Evolutionary conservation across 345 rosid genomes (phyloP), one percentile per base, ranked within the genome.

Genomic region (Adansonia digitata): DNA sequence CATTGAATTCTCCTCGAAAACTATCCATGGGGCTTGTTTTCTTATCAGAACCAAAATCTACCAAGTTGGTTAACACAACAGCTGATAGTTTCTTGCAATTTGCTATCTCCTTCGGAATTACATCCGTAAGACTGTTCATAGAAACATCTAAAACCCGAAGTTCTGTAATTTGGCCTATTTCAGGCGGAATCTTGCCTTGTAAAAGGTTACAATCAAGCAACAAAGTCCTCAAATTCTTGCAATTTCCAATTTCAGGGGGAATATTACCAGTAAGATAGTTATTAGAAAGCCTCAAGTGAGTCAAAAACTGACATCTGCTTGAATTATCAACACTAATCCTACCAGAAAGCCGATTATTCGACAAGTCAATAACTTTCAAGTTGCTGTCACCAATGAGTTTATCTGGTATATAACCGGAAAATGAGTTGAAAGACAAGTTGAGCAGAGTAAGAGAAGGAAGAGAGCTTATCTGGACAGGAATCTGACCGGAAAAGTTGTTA

Each of bases 81-180:
- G 79, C 84, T 22, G 88, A 81, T 60, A 89, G 68, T 43, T 86
- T 89, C 45, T 74, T 45, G 75, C 94, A 87, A 40, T 75, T 34
- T 0, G 79, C 84, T 40, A 89, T 69, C 81, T 87, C 91, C 69
- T 70, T 80, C 0, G 94, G 91, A 69, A 89, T 85, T 52, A 37
- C 65, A 35, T 77, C 88, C 8, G 86, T 81, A 61, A 89, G 85
- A 74, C 88, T 74, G 77, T 89, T 89, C 15, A 85, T 86, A 46
- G 94, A 89, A 75, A 89, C 84, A 81, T 89, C 94, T 15, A 89
- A 78, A 48, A 89, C 82, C 10, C 81, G 79, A 17, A 89, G 91
- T 77, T 88, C 90, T 15, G 85, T 35, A 64, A 86, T 77, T 75
- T 22, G 78, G 51, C 91, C 94, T 11, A 89, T 75, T 87, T 86